A percentile compares a stretch with the other conserved stretches of the same genome.
Conservation (phyloP, 2,329 filamentous ascomycete genomes). For the Falciphora oryzae region DNA sequence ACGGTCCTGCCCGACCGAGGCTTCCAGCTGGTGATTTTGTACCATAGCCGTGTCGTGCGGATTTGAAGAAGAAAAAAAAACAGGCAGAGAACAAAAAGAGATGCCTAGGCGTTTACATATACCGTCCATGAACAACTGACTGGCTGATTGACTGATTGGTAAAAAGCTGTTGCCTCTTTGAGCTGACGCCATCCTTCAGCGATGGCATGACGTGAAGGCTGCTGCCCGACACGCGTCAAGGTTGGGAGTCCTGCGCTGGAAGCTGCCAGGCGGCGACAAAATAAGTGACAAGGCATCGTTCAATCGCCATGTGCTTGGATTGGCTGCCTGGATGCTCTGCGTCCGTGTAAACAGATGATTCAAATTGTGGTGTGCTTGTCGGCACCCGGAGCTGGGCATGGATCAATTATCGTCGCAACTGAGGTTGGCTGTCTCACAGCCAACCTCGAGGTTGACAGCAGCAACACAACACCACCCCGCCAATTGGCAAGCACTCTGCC, state of each 20-base stretch:
- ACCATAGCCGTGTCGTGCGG: background rate
- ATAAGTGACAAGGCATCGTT: too few species aligned
- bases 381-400: background rate
- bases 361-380: too few species aligned
- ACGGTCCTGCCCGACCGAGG: background rate
- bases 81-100: background rate
- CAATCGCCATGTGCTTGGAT: too few species aligned
- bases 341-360: too few species aligned
- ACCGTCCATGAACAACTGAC: too few species aligned
- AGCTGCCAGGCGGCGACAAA: background rate
- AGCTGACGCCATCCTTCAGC: background rate
- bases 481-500: background rate
- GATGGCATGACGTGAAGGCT: background rate
- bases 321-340: too few species aligned
- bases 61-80: background rate
- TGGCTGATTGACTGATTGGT: background rate
- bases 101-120: background rate
- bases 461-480: background rate
- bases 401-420: background rate
- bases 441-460: background rate
- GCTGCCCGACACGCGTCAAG: background rate
- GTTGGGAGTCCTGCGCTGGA: background rate
- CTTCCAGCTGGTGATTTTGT: background rate
- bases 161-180: background rate
- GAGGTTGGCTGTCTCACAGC: slow-evolving; percentile 1